phyloP scores from a whole-genome alignment of 768 basidiomycete species.

The Tylopilus plumbeoviolaceoides region DNA sequence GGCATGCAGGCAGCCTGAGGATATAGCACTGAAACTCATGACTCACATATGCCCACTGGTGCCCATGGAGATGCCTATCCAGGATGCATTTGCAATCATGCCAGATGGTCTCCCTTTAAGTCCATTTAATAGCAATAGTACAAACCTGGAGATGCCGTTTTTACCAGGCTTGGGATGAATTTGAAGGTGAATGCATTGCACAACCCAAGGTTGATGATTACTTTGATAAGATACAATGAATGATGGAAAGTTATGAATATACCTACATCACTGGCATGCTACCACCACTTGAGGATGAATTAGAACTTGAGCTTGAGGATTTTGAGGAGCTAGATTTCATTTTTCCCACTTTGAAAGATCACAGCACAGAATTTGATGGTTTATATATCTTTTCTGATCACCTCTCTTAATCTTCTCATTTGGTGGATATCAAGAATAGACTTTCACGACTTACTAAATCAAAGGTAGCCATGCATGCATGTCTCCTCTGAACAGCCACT shows the following conservation, averaged over 20 bases:
- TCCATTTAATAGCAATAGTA: background rate
- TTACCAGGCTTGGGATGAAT: slow-evolving; percentile 6
- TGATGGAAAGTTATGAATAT: background rate
- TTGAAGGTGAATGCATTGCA: background rate
- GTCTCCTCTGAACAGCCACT: background rate
- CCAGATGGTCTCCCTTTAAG: background rate
- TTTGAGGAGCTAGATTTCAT: background rate
- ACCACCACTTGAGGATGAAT: slow-evolving; percentile 7
- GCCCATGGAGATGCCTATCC: background rate
- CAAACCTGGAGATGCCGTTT: background rate
- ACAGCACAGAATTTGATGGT: slow-evolving; percentile 5
- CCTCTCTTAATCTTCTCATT: background rate
- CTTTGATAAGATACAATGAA: slow-evolving; percentile 8
- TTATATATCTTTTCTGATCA: background rate
- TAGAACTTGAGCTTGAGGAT: background rate
- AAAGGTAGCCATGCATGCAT: background rate
- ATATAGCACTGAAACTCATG: background rate
- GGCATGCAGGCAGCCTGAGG: background rate
- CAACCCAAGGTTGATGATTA: background rate
- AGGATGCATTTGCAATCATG: background rate
- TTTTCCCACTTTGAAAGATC: background rate
- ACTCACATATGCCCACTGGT: too few relatives aligned
- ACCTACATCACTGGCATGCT: slow-evolving; percentile 1
- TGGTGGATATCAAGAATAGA: background rate
- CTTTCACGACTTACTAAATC: background rate